Conservation (phyloP, 352 stramenopile species). For the Elongisporangium senticosum region DNA sequence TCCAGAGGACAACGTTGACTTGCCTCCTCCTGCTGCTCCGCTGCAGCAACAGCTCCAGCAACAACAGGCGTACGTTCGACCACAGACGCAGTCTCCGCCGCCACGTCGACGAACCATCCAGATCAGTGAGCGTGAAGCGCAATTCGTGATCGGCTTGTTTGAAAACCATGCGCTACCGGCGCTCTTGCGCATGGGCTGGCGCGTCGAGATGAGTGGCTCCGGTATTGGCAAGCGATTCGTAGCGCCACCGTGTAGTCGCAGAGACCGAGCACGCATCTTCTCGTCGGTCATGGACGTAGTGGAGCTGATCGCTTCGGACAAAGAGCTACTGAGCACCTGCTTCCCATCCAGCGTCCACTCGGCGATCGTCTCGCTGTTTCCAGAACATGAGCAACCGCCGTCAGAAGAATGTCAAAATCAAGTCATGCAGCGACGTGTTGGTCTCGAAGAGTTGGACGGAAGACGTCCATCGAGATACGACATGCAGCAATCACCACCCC, state of each 20-base stretch:
- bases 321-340: constrained; percentile 48
- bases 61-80: neutral
- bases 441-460: neutral
- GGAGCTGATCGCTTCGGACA: constrained; percentile 62
- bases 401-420: neutral
- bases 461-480: neutral
- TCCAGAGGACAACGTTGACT: neutral
- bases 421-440: neutral
- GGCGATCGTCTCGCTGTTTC: constrained; percentile 64
- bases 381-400: constrained; percentile 14
- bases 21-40: neutral
- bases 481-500: neutral
- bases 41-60: constrained; percentile 5
- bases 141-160: constrained; percentile 73
- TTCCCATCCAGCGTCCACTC: constrained; percentile 72
- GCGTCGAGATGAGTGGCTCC: constrained; percentile 29
- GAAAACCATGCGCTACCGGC: constrained; percentile 71
- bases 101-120: constrained; percentile 20
- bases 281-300: constrained; percentile 61
- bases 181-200: constrained; percentile 64
- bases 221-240: constrained; percentile 34
- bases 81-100: constrained; percentile 4
- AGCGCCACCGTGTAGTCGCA: constrained; percentile 24
- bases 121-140: constrained; percentile 68
- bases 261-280: constrained; percentile 34